Evolutionary conservation across 768 basidiomycete genomes (phyloP).

Genomic region (Kwoniella botswanensis): DNA sequence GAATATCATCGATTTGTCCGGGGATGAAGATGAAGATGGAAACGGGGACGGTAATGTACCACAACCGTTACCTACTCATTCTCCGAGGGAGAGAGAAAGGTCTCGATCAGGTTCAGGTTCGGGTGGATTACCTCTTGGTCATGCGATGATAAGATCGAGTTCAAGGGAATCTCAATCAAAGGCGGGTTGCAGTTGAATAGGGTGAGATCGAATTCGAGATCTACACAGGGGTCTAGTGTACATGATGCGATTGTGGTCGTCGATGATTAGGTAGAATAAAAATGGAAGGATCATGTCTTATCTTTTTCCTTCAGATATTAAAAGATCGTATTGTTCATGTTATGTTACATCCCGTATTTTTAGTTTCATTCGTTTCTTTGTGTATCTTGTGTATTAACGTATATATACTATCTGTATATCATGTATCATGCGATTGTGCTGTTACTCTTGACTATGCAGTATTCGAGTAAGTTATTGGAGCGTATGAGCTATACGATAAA

Average conservation of each 20-base stretch:
- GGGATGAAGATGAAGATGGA: neutral
- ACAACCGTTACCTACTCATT: neutral
- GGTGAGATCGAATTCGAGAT: neutral
- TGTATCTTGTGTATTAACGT: neutral
- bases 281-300: too few species aligned
- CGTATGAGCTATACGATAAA: too few species aligned
- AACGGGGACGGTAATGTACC: neutral
- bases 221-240: slow-evolving; percentile 10
- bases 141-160: neutral
- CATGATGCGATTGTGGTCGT: slow-evolving; percentile 10
- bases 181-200: neutral
- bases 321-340: neutral
- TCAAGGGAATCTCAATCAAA: neutral
- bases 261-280: neutral
- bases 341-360: neutral
- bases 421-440: neutral
- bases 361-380: neutral
- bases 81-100: neutral
- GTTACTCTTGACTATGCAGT: too few species aligned
- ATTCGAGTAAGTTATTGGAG: too few species aligned
- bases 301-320: too few species aligned
- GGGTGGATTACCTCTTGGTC: neutral
- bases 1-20: neutral
- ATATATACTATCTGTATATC: neutral
- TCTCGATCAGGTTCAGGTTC: neutral